These are phyloP conservation scores for Podospora pseudocomata DNA, from an alignment of 495 filamentous ascomycete species.

Conservation along the genomic window DNA sequence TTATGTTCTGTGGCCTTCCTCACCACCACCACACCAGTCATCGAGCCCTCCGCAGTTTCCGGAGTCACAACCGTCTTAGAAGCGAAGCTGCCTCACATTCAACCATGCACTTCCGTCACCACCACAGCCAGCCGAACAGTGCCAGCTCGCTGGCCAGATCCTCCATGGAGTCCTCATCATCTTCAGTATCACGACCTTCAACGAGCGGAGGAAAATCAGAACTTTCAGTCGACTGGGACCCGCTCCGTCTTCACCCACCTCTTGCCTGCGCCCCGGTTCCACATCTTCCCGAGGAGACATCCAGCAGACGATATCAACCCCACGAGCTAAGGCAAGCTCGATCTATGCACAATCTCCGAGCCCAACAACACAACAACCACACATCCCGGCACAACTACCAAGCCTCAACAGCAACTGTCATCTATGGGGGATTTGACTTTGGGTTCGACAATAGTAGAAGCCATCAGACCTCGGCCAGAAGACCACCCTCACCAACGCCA, in stretches of 20 bases:
- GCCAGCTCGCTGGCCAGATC: constrained; percentile 29
- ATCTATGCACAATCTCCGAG: constrained; percentile 20
- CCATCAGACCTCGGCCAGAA: neutral
- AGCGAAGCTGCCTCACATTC: constrained; percentile 1
- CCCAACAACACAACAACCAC: neutral
- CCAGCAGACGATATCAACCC: constrained; percentile 17
- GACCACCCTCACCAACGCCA: constrained; percentile 12
- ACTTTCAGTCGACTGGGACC: constrained; percentile 33
- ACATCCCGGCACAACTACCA: constrained; percentile 10
- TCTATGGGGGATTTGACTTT: constrained; percentile 39
- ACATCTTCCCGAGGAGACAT: constrained; percentile 12
- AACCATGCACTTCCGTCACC: constrained; percentile 19
- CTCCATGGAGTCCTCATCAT: constrained; percentile 24
- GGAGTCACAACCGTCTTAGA: constrained; percentile 30
- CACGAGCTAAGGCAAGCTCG: constrained; percentile 25
- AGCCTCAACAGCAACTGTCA: constrained; percentile 21
- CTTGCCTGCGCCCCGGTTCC: constrained; percentile 18
- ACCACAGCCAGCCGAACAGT: constrained; percentile 25
- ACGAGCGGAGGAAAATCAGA: constrained; percentile 25
- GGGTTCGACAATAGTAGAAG: constrained; percentile 23
- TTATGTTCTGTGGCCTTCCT: constrained; percentile 28
- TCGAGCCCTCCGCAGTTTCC: constrained; percentile 33
- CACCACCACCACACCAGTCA: constrained; percentile 19
- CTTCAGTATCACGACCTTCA: constrained; percentile 22
- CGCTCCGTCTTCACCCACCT: constrained; percentile 33